Conservation (phyloP, 2,329 filamentous ascomycete species). For the Nectriaceae sp. region DNA sequence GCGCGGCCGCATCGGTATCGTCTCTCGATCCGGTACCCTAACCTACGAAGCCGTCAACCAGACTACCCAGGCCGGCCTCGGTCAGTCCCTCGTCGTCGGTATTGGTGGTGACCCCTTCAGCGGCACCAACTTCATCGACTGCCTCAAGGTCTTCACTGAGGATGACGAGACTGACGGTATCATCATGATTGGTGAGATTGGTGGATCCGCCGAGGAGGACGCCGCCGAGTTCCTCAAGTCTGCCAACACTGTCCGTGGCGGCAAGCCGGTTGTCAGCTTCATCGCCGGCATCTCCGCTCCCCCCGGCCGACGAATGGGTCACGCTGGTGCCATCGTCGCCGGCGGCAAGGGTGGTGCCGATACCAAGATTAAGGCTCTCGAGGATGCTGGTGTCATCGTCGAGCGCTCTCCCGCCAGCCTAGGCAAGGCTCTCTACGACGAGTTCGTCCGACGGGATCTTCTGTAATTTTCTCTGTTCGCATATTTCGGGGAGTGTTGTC, state of each 20-base stretch:
- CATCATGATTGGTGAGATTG: constrained; percentile 99
- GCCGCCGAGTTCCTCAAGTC: constrained; percentile 93
- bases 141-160: constrained; percentile 93
- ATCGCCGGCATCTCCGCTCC: constrained; percentile 98
- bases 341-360: constrained; percentile 97
- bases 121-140: constrained; percentile 99
- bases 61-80: constrained; percentile 94
- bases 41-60: constrained; percentile 99
- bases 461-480: constrained; percentile 60
- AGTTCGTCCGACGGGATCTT: constrained; percentile 95
- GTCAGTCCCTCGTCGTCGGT: constrained; percentile 96
- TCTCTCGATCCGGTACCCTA: constrained; percentile 95
- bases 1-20: constrained; percentile 96
- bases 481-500: constrained; percentile 11
- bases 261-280: constrained; percentile 96
- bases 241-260: constrained; percentile 81
- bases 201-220: constrained; percentile 95
- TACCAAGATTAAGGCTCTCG: constrained; percentile 94
- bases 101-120: constrained; percentile 99
- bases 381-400: constrained; percentile 91
- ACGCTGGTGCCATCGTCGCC: constrained; percentile 96
- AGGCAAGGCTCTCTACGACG: constrained; percentile 89
- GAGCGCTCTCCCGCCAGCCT: constrained; percentile 91
- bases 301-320: constrained; percentile 95
- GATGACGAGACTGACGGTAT: constrained; percentile 97